Evolutionary conservation across 139 green algal species (phyloP).

Genomic region (Microglena sp.): DNA sequence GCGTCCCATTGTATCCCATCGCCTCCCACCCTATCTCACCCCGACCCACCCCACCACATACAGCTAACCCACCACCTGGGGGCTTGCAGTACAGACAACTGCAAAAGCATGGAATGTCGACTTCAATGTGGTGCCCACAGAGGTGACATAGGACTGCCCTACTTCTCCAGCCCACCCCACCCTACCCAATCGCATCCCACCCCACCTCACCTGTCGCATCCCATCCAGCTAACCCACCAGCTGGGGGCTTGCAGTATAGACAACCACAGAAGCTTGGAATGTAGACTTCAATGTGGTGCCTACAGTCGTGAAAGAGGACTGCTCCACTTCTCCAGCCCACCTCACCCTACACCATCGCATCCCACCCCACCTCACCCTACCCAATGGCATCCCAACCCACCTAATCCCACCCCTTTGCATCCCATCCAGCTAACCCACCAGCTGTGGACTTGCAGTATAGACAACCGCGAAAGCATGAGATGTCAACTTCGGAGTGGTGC

Average conservation of each 20-base stretch:
- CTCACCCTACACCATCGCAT: no score
- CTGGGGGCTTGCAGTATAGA: slow-evolving; percentile 26
- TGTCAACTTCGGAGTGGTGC: slow-evolving; percentile 47
- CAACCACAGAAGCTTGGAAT: slow-evolving; percentile 25
- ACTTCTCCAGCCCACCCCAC: slow-evolving; percentile 36
- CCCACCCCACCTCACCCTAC: no score
- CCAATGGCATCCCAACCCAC: no score
- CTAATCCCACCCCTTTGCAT: no score
- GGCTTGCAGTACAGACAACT: slow-evolving; percentile 17
- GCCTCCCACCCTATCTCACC: no score
- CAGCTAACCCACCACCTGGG: slow-evolving; percentile 33
- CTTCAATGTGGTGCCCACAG: slow-evolving; percentile 45
- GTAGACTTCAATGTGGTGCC: slow-evolving; percentile 55
- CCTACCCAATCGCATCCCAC: slow-evolving; percentile 1
- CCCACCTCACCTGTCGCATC: no score
- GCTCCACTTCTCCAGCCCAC: slow-evolving; percentile 79
- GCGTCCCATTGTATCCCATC: no score
- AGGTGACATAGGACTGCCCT: slow-evolving; percentile 63
- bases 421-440: slow-evolving; percentile 34
- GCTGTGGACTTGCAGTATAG: slow-evolving; percentile 12
- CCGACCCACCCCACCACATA: background rate
- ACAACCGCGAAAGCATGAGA: slow-evolving; percentile 27
- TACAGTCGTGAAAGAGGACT: slow-evolving; percentile 63
- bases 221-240: slow-evolving; percentile 36
- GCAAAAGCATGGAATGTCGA: slow-evolving; percentile 30